phyloP scores from a whole-genome alignment of 2,329 filamentous ascomycete species.

The Orbilia quercus region DNA sequence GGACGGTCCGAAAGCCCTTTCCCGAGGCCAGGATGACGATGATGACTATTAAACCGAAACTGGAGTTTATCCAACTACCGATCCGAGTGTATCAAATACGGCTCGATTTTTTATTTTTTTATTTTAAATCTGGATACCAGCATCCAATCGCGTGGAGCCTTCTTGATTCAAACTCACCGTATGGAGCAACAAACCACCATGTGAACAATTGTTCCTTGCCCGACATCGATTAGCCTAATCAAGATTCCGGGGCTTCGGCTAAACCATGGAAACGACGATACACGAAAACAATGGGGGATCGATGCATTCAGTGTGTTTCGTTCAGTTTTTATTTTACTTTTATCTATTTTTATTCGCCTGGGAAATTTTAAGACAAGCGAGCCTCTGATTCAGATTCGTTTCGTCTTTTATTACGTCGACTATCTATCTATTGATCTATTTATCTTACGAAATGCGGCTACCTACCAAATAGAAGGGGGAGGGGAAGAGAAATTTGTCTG shows the following conservation, averaged over 20 bases:
- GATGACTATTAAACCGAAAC: slow-evolving; percentile 41
- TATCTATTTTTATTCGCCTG: too few relatives aligned
- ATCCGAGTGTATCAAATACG: background rate
- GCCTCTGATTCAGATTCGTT: background rate
- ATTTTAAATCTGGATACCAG: slow-evolving; percentile 26
- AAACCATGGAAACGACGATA: slow-evolving; percentile 45
- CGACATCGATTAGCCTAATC: slow-evolving; percentile 44
- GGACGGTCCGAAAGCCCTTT: slow-evolving; percentile 69
- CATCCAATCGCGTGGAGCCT: slow-evolving; percentile 7
- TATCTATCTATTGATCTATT: too few relatives aligned
- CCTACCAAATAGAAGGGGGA: background rate
- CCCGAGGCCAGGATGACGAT: slow-evolving; percentile 51
- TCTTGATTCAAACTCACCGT: slow-evolving; percentile 4
- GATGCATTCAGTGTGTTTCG: background rate
- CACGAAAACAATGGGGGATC: background rate
- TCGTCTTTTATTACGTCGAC: slow-evolving; percentile 4
- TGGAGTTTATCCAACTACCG: slow-evolving; percentile 8
- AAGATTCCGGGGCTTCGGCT: slow-evolving; percentile 31
- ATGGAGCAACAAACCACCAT: background rate
- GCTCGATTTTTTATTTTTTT: slow-evolving; percentile 1
- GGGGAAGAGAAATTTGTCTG: slow-evolving; percentile 17
- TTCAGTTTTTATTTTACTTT: background rate
- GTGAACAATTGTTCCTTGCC: background rate
- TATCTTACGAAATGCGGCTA: background rate
- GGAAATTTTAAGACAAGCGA: background rate